Conservation (phyloP, 352 stramenopile species). For the Thraustochytrium striatum region DNA sequence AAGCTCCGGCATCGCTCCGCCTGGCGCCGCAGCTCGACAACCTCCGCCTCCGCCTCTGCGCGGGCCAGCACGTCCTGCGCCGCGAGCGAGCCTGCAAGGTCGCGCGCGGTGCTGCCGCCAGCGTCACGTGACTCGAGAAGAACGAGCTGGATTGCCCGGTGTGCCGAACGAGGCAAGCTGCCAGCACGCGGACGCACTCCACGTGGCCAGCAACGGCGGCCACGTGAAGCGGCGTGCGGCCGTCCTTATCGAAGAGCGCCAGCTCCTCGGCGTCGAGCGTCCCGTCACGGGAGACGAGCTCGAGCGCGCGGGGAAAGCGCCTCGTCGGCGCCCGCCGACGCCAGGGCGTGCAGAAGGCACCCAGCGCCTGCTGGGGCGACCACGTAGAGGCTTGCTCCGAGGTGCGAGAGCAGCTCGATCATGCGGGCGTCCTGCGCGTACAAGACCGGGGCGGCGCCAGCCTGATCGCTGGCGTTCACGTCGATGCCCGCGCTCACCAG, state of each 20-base stretch:
- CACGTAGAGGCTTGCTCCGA: not conserved
- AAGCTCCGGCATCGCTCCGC: too few species aligned
- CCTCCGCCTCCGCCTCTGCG: too few species aligned
- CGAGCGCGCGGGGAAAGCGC: not conserved
- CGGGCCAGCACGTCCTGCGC: too few species aligned
- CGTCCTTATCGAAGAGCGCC: not conserved
- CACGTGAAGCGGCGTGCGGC: not conserved
- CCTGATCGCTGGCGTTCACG: slow-evolving; percentile 1
- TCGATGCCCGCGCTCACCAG: slow-evolving; percentile 29
- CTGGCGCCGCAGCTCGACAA: too few species aligned
- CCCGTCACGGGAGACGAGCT: not conserved
- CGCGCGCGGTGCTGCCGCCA: too few species aligned
- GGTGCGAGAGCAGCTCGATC: slow-evolving; percentile 8
- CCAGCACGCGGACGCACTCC: too few species aligned
- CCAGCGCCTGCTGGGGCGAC: not conserved
- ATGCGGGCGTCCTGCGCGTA: not conserved
- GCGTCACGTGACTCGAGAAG: too few species aligned
- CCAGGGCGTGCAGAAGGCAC: not conserved
- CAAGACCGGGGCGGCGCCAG: not conserved
- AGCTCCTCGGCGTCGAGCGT: not conserved
- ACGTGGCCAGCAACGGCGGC: too few species aligned
- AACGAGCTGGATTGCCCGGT: too few species aligned
- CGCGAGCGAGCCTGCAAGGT: too few species aligned
- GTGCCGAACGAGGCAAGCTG: too few species aligned
- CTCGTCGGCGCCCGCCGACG: not conserved